Evolutionary conservation across 768 basidiomycete genomes (phyloP).

Genomic region (Auricularia heimuer): DNA sequence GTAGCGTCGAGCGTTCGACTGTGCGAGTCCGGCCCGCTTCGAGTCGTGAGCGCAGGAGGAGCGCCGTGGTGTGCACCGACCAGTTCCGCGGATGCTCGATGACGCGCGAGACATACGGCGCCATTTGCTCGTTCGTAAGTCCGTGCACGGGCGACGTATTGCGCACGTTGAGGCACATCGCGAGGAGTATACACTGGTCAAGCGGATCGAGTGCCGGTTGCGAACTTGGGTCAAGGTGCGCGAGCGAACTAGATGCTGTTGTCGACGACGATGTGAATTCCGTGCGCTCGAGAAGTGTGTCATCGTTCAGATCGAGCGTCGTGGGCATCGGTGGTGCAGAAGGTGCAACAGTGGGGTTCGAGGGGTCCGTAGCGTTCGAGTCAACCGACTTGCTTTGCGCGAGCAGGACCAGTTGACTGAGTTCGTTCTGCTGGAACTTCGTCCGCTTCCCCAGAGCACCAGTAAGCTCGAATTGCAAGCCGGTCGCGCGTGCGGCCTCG

Average conservation of each 20-base stretch:
- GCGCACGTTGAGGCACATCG: constrained; percentile 81
- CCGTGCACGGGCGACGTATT: constrained; percentile 87
- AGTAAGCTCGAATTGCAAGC: constrained; percentile 80
- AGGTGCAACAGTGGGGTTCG: constrained; percentile 11
- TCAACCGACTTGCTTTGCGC: constrained; percentile 55
- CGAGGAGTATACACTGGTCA: constrained; percentile 87
- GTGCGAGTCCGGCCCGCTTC: constrained; percentile 85
- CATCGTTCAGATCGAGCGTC: constrained; percentile 80
- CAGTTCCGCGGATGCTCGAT: constrained; percentile 87
- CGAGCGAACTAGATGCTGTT: constrained; percentile 32
- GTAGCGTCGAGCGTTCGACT: constrained; percentile 83
- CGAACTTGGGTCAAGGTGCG: constrained; percentile 67
- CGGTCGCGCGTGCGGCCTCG: constrained; percentile 63
- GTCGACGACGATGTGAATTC: constrained; percentile 73
- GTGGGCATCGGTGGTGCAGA: constrained; percentile 43
- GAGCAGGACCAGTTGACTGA: constrained; percentile 85
- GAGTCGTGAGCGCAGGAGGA: constrained; percentile 84
- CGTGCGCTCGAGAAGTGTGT: constrained; percentile 91
- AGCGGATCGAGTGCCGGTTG: constrained; percentile 87
- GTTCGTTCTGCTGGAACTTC: constrained; percentile 78
- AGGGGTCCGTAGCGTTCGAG: too few relatives aligned
- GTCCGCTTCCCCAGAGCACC: constrained; percentile 91
- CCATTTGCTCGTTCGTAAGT: constrained; percentile 85
- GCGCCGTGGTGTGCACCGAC: constrained; percentile 94
- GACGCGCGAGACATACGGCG: constrained; percentile 83